These are phyloP conservation scores for Xylaria cubensis DNA, from an alignment of 495 filamentous ascomycete genomes.

Conservation along the genomic window DNA sequence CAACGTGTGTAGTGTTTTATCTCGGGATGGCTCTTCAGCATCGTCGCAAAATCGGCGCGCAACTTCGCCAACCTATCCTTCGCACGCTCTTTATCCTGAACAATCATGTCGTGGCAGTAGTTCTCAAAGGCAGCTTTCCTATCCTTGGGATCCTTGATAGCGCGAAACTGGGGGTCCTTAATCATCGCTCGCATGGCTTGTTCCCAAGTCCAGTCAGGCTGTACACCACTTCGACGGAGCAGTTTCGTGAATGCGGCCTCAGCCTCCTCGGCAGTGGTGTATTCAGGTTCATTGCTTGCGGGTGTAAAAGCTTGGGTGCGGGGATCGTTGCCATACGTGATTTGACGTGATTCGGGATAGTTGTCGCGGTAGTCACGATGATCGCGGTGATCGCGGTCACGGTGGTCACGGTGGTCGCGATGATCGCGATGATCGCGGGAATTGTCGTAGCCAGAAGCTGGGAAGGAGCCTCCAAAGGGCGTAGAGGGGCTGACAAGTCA, in stretches of 20 bases:
- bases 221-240: conserved; percentile 80
- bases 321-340: conserved; percentile 70
- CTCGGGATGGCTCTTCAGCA: conserved; percentile 95
- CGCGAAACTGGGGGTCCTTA: conserved; percentile 91
- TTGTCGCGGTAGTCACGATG: conserved; percentile 58
- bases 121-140: conserved; percentile 94
- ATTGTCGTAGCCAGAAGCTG: conserved; percentile 42
- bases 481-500: conserved; percentile 58
- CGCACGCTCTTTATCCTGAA: conserved; percentile 93
- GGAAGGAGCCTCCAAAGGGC: conserved; percentile 68
- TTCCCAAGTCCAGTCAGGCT: conserved; percentile 92
- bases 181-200: conserved; percentile 87
- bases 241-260: conserved; percentile 94
- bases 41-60: conserved; percentile 90
- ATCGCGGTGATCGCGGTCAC: conserved; percentile 37
- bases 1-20: conserved; percentile 98
- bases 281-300: conserved; percentile 79
- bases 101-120: conserved; percentile 86
- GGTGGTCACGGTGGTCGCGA: conserved; percentile 42
- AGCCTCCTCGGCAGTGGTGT: conserved; percentile 84
- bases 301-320: conserved; percentile 68
- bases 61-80: conserved; percentile 94
- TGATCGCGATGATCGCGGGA: conserved; percentile 27
- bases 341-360: conserved; percentile 68
- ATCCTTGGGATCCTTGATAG: conserved; percentile 92